These are phyloP conservation scores for Porcisia deanei DNA, from an alignment of 208 protist genomes.

Conservation along the genomic window DNA sequence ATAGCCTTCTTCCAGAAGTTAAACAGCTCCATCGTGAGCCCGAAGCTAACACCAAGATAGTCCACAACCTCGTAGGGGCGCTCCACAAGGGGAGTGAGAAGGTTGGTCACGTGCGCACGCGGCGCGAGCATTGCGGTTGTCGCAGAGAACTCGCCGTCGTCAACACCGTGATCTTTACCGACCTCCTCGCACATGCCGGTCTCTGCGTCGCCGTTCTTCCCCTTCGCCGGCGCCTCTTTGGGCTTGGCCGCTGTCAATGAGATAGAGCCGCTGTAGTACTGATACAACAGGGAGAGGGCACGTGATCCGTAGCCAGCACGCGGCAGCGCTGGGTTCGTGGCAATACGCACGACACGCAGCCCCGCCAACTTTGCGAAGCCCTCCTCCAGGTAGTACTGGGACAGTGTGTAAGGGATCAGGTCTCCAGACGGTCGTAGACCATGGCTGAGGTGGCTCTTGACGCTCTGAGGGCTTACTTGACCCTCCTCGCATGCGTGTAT, in stretches of 20 bases:
- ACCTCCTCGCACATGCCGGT: neutral
- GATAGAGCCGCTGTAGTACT: conserved; percentile 96
- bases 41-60: conserved; percentile 98
- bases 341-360: conserved; percentile 98
- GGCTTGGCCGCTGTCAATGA: conserved; percentile 35
- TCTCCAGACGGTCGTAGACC: conserved; percentile 97
- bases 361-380: conserved; percentile 95
- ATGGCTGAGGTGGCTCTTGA: conserved; percentile 83
- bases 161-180: conserved; percentile 1
- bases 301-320: conserved; percentile 97
- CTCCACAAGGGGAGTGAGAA: conserved; percentile 88
- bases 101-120: conserved; percentile 60
- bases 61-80: conserved; percentile 93
- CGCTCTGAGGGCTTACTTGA: conserved; percentile 89
- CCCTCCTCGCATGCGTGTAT: conserved; percentile 98
- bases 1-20: conserved; percentile 96
- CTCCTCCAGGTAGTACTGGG: conserved; percentile 96
- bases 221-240: neutral
- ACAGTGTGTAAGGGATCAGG: conserved; percentile 99
- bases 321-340: conserved; percentile 97
- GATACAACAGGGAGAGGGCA: conserved; percentile 90
- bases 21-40: conserved; percentile 95
- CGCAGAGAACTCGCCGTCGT: conserved; percentile 19
- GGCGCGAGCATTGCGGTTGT: conserved; percentile 30
- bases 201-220: neutral